These are phyloP conservation scores for Cardamine chenopodiifolia DNA, from an alignment of 345 rosid species.

Conservation along the genomic window DNA sequence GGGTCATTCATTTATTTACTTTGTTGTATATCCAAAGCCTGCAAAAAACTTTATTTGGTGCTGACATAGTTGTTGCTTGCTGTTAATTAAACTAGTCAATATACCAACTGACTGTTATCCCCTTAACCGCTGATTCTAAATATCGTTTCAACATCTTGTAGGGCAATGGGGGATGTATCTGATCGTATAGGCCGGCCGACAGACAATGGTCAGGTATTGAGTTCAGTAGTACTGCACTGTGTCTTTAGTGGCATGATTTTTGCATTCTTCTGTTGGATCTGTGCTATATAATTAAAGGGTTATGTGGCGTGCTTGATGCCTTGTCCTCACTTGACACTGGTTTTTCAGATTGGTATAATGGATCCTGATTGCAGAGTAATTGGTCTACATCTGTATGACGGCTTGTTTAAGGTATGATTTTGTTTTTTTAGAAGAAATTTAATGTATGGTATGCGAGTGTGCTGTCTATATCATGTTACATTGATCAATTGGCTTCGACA, in stretches of 20 bases:
- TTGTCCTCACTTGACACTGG: constrained; percentile 9
- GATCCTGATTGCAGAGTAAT: constrained; percentile 96
- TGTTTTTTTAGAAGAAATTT: constrained; percentile 5
- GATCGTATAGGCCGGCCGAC: constrained; percentile 89
- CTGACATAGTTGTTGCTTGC: constrained; percentile 18
- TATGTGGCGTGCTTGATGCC: constrained; percentile 10
- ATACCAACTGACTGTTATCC: not conserved
- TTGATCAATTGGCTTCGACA: not conserved
- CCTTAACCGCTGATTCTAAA: not conserved
- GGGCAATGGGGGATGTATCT: constrained; percentile 98
- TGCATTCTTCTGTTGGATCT: not conserved
- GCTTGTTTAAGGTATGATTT: constrained; percentile 77
- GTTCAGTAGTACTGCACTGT: constrained; percentile 6
- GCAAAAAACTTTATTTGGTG: not conserved
- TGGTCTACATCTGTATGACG: constrained; percentile 96
- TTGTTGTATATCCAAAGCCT: not conserved
- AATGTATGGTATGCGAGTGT: constrained; percentile 9
- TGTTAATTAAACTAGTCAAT: not conserved
- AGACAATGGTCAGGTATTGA: constrained; percentile 88
- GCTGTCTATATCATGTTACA: constrained; percentile 1
- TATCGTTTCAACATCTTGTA: constrained; percentile 32
- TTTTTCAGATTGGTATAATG: constrained; percentile 78
- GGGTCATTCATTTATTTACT: not conserved
- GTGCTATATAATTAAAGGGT: not conserved
- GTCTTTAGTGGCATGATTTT: not conserved